A percentile compares a stretch with the other conserved stretches of the same genome.
phyloP scores from a whole-genome alignment of 495 filamentous ascomycete genomes.

The Aspergillus nanangensis region DNA sequence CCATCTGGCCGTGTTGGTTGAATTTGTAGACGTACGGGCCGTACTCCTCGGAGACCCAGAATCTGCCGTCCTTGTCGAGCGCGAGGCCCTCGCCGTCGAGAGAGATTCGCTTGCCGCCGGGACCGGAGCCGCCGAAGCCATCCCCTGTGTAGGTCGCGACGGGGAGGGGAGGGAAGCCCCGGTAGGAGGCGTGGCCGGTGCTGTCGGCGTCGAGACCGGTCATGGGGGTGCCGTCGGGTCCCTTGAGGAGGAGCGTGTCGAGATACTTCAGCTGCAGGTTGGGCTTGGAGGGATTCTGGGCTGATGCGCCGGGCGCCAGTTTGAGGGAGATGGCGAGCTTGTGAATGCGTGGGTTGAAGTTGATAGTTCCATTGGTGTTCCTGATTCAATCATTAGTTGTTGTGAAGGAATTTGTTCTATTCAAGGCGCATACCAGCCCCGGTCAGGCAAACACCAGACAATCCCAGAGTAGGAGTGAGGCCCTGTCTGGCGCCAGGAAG shows the following conservation, averaged over 20 bases:
- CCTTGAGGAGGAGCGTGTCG: slow-evolving; percentile 63
- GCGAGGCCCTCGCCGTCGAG: slow-evolving; percentile 70
- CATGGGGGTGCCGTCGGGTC: slow-evolving; percentile 61
- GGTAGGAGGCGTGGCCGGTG: slow-evolving; percentile 46
- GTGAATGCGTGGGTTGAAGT: slow-evolving; percentile 71
- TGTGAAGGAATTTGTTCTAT: neutral
- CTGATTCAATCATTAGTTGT: slow-evolving; percentile 26
- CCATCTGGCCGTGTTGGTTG: slow-evolving; percentile 53
- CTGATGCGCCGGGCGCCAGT: slow-evolving; percentile 49
- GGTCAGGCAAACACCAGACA: slow-evolving; percentile 64
- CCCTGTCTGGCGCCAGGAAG: slow-evolving; percentile 55
- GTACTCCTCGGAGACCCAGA: slow-evolving; percentile 81
- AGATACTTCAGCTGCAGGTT: slow-evolving; percentile 65
- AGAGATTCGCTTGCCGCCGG: slow-evolving; percentile 57
- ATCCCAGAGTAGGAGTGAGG: slow-evolving; percentile 57
- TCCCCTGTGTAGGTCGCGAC: slow-evolving; percentile 64
- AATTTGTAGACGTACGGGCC: slow-evolving; percentile 75
- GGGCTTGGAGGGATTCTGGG: slow-evolving; percentile 51
- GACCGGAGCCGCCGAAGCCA: slow-evolving; percentile 62
- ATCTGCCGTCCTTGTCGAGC: slow-evolving; percentile 57
- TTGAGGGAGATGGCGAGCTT: slow-evolving; percentile 60
- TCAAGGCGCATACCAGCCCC: slow-evolving; percentile 53
- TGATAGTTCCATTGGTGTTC: slow-evolving; percentile 72
- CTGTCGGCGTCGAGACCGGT: slow-evolving; percentile 68
- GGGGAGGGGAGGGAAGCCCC: slow-evolving; percentile 63